Percentiles rank a stretch among this genome's conserved stretches.
phyloP scores from a whole-genome alignment of 768 basidiomycete genomes.

The Panaeolus cyanescens region DNA sequence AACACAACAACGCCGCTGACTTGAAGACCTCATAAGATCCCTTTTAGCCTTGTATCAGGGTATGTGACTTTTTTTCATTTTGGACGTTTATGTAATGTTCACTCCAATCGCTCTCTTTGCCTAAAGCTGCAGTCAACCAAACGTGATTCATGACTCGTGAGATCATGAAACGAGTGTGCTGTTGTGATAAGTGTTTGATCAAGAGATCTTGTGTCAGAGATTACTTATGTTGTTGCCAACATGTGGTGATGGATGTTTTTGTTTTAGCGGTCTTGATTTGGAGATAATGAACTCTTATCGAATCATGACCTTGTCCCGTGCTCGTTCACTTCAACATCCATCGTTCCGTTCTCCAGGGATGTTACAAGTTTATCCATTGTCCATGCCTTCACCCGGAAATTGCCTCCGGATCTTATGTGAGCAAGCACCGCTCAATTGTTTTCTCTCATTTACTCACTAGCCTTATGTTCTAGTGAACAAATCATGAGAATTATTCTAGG shows the following conservation, averaged over 20 bases:
- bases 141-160: not conserved
- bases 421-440: not conserved
- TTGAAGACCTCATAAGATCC: not conserved
- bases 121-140: not conserved
- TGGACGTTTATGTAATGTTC: not conserved
- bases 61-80: slow-evolving; percentile 1
- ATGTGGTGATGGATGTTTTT: not conserved
- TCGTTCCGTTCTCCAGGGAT: not conserved
- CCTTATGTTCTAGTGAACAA: not conserved
- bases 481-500: not conserved
- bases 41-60: not conserved
- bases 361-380: not conserved
- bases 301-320: not conserved
- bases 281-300: not conserved
- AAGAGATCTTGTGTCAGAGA: slow-evolving; percentile 1
- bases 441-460: not conserved
- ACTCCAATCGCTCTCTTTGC: not conserved
- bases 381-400: not conserved
- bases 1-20: not conserved
- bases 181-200: not conserved
- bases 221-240: not conserved
- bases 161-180: not conserved
- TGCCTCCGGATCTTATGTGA: not conserved
- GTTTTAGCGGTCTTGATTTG: slow-evolving; percentile 2
- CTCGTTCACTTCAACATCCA: not conserved